Conservation (phyloP, 768 basidiomycete genomes). For the Suillus ampliporus region DNA sequence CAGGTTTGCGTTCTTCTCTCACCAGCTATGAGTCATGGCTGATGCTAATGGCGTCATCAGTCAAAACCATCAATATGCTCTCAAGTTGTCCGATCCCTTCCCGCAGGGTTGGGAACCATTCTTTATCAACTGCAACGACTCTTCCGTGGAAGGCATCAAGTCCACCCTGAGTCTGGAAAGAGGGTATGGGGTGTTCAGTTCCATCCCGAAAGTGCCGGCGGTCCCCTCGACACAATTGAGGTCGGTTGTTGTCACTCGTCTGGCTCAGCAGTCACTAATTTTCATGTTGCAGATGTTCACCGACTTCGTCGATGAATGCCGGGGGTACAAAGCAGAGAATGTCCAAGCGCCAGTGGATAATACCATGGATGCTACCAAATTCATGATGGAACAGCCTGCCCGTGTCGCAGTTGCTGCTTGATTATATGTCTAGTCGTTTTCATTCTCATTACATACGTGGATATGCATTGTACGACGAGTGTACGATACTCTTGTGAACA, state of each 20-base stretch:
- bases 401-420: constrained; percentile 39
- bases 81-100: constrained; percentile 93
- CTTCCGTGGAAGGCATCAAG: constrained; percentile 98
- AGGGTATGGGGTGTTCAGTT: constrained; percentile 98
- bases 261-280: too few relatives aligned
- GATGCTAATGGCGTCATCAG: constrained; percentile 40
- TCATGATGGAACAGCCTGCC: constrained; percentile 23
- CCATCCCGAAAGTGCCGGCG: constrained; percentile 98
- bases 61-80: constrained; percentile 99
- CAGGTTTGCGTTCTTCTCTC: constrained; percentile 51
- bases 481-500: constrained; percentile 19
- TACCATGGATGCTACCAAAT: constrained; percentile 24
- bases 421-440: background rate
- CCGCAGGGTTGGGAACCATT: constrained; percentile 97
- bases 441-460: background rate
- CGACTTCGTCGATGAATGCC: constrained; percentile 87
- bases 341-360: constrained; percentile 23
- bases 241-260: constrained; percentile 45
- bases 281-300: constrained; percentile 80
- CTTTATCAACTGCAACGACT: constrained; percentile 99
- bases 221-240: constrained; percentile 98
- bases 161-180: constrained; percentile 89
- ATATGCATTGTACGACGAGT: constrained; percentile 7
- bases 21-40: background rate
- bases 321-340: constrained; percentile 52